Evolutionary conservation across 2,329 filamentous ascomycete genomes (phyloP), one percentile per base, ranked within the genome.

Genomic region (Ambrosiella xylebori): DNA sequence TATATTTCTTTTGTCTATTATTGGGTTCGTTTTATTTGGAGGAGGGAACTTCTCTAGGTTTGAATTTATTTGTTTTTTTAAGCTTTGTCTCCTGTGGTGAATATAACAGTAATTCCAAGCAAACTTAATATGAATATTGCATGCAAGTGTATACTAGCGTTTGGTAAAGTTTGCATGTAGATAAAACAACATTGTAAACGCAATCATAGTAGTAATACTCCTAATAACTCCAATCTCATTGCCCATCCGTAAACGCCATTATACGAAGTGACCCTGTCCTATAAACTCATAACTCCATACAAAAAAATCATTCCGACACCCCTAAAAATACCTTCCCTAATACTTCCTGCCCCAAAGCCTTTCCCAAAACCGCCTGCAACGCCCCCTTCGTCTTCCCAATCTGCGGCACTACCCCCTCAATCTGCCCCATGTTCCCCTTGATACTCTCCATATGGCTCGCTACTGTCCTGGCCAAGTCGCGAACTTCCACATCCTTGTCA

Each of bases 401-500:
- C 39, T 75, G 73, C 1, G 75, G 74, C 5, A 74, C 63, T 3
- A 82, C 69, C 6, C 74, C 75, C 1, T 76, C 73, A 12, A 78
- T 73, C 66, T 80, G 78, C 59, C 71, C 68, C 44, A 80, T 68
- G 63, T 81, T 81, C 49, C 69, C 69, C 57, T 68, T 70, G 64
- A 82, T 75, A 63, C 76, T 80, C 61, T 80, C 76, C 68, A 80
- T 75, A 62, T 81, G 78, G 56, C 66, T 77, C 9, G 70, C 69
- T 15, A 81, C 70, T 64, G 80, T 76, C 40, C 45, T 27, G 6
- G 59, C 57, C 9, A 52, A 51, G 38, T 54, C 36, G 27, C 61
- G 54, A 40, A 60, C 13, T 37, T 57, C 59, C 4, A 50, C 57
- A 37, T 61, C 59, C 5, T 51, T 47, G 17, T 56, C 45, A 59